Conservation (phyloP, 2,329 filamentous ascomycete genomes). For the Fusarium graminum region DNA sequence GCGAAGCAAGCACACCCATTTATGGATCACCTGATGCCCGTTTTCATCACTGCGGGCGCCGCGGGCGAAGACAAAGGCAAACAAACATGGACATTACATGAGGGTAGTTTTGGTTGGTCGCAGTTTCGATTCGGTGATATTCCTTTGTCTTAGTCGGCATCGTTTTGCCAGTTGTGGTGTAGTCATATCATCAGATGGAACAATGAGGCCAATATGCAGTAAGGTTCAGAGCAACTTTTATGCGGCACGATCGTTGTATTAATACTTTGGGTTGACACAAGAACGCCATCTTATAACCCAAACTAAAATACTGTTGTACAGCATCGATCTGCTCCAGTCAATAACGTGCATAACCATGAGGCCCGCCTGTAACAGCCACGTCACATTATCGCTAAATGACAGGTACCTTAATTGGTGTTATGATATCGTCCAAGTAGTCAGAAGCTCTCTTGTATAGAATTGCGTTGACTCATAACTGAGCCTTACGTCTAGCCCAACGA, state of each 20-base stretch:
- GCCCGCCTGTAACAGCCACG: constrained; percentile 32
- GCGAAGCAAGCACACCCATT: constrained; percentile 63
- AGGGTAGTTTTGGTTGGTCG: constrained; percentile 61
- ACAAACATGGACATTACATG: constrained; percentile 61
- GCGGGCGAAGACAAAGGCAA: constrained; percentile 59
- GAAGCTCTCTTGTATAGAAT: neutral
- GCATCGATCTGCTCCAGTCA: constrained; percentile 11
- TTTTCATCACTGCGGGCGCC: constrained; percentile 62
- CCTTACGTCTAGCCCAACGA: neutral
- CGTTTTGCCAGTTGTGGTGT: constrained; percentile 15
- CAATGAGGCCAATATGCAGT: constrained; percentile 1
- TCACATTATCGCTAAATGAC: constrained; percentile 20
- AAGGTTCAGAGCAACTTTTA: too few species aligned
- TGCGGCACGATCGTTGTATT: neutral
- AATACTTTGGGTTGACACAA: neutral
- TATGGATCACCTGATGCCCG: constrained; percentile 65
- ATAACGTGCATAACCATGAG: constrained; percentile 5
- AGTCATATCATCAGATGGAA: neutral
- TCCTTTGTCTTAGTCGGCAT: constrained; percentile 20
- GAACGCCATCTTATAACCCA: neutral
- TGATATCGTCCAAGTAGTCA: neutral
- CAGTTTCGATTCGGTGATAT: constrained; percentile 62
- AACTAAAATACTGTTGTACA: neutral
- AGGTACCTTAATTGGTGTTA: constrained; percentile 16
- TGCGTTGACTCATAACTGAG: constrained; percentile 7